Percentiles rank a stretch among this genome's conserved stretches.
Conservation (phyloP, 2,329 filamentous ascomycete species). For the Teratosphaeria gauchensis region DNA sequence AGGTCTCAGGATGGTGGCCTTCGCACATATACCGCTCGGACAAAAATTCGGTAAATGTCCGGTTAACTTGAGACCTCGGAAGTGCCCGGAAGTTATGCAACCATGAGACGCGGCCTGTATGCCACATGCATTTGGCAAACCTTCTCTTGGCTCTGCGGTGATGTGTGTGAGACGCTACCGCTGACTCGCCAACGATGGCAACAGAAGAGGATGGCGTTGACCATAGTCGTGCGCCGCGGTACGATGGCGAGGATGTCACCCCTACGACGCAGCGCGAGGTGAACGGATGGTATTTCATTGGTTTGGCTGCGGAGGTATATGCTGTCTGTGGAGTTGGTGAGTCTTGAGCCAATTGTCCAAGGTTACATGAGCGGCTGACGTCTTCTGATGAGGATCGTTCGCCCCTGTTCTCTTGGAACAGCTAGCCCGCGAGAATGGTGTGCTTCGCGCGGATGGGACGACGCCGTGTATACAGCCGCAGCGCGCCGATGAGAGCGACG, state of each 20-base stretch:
- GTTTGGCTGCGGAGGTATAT: slow-evolving; percentile 83
- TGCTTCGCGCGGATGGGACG: slow-evolving; percentile 66
- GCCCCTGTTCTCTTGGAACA: slow-evolving; percentile 93
- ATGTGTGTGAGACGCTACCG: background rate
- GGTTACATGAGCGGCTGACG: background rate
- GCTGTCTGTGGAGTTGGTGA: slow-evolving; percentile 88
- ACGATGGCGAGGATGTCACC: slow-evolving; percentile 17
- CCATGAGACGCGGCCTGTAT: background rate
- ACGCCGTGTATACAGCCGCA: slow-evolving; percentile 51
- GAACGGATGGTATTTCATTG: slow-evolving; percentile 19
- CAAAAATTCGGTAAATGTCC: no score
- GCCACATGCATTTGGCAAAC: background rate
- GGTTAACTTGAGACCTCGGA: no score
- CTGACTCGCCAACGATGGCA: background rate
- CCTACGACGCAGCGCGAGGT: slow-evolving; percentile 18
- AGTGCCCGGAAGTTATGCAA: background rate
- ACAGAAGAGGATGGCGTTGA: background rate
- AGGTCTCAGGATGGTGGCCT: no score
- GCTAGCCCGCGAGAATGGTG: slow-evolving; percentile 76
- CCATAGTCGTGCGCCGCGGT: slow-evolving; percentile 9
- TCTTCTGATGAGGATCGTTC: slow-evolving; percentile 54
- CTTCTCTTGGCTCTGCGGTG: background rate
- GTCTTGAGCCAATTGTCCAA: slow-evolving; percentile 25
- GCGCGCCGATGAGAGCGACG: slow-evolving; percentile 1
- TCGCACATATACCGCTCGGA: no score